Evolutionary conservation across 2,329 filamentous ascomycete genomes (phyloP).

Genomic region (Pleoardoris graminearum): DNA sequence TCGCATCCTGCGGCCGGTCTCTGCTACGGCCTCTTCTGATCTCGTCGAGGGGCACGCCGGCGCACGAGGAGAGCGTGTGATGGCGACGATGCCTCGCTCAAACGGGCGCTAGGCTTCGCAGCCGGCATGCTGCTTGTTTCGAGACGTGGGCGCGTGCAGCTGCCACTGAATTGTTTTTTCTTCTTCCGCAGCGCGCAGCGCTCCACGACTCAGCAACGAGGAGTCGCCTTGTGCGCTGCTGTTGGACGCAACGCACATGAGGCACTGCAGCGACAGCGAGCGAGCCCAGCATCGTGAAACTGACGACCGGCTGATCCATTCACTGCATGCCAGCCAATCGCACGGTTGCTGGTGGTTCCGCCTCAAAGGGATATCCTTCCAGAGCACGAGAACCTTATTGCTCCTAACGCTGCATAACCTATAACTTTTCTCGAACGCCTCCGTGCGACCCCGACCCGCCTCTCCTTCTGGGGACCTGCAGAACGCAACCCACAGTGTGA

Average conservation of each 20-base stretch:
- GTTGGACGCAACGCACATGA: not conserved
- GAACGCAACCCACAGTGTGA: not conserved
- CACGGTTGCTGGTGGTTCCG: not conserved
- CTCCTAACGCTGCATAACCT: not conserved
- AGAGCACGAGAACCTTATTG: slow-evolving; percentile 6
- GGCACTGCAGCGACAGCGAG: not conserved
- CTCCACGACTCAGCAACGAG: slow-evolving; percentile 3
- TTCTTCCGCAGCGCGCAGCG: not conserved
- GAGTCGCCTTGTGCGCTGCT: not conserved
- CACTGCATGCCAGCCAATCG: slow-evolving; percentile 3
- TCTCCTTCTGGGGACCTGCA: not conserved
- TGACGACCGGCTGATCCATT: not conserved
- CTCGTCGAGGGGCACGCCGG: slow-evolving; percentile 1
- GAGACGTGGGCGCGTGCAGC: slow-evolving; percentile 4
- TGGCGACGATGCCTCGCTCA: not conserved
- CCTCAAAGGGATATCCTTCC: slow-evolving; percentile 3
- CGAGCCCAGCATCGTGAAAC: slow-evolving; percentile 4
- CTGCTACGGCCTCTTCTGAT: not conserved
- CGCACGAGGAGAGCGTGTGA: not conserved
- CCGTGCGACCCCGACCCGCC: not conserved
- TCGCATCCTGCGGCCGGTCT: not conserved
- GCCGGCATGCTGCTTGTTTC: slow-evolving; percentile 6
- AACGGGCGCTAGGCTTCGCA: slow-evolving; percentile 10
- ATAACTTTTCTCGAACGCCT: not conserved
- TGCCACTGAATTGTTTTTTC: not conserved